These are phyloP conservation scores for Pestalotiopsis sp. DNA, from an alignment of 2,329 filamentous ascomycete species.

Conservation along the genomic window DNA sequence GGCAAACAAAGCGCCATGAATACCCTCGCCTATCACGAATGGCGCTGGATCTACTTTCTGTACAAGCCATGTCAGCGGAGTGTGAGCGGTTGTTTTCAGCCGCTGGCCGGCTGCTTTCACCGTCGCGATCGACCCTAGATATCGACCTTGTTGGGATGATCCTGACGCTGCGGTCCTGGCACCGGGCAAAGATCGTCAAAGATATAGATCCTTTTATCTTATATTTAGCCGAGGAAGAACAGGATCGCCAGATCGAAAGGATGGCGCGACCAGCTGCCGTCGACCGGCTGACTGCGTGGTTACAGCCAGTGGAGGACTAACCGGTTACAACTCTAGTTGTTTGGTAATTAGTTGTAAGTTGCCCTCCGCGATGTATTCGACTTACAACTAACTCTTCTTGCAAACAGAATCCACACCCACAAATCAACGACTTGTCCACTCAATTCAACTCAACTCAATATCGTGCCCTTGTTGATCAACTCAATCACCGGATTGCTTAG, in stretches of 20 bases:
- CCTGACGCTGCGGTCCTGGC: background rate
- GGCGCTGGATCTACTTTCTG: background rate
- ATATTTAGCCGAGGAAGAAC: background rate
- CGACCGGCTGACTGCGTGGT: no score
- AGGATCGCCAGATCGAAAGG: background rate
- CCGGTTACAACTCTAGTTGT: background rate
- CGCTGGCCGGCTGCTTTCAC: background rate
- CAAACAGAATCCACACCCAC: no score
- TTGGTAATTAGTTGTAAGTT: no score
- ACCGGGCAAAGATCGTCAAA: background rate
- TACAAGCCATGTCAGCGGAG: background rate
- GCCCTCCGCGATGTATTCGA: no score
- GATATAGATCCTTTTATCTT: background rate
- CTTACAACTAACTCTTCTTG: no score
- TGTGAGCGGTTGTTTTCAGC: background rate
- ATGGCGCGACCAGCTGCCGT: background rate
- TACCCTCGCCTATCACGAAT: background rate
- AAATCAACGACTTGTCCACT: no score
- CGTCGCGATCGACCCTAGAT: background rate
- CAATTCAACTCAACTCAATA: no score
- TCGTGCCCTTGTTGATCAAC: background rate
- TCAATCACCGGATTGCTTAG: background rate
- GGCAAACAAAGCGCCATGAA: background rate
- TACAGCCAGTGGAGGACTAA: no score
- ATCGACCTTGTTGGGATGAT: background rate